These are phyloP conservation scores for Funneliformis geosporum DNA, from an alignment of 192 early-diverging fungal genomes.

Conservation along the genomic window DNA sequence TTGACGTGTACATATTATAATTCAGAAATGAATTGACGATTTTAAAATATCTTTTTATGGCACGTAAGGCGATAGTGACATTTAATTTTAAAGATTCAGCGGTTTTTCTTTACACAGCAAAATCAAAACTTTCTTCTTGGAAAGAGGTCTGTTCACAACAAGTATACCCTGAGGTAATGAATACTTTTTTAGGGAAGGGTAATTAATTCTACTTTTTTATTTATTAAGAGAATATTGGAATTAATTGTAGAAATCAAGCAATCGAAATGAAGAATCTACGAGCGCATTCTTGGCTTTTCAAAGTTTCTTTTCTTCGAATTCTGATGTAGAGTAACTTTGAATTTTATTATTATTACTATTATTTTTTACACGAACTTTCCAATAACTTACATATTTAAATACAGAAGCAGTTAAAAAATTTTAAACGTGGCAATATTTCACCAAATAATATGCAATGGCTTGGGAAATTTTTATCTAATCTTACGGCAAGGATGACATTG, in stretches of 20 bases:
- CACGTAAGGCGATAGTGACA: constrained; percentile 37
- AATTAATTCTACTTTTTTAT: background rate
- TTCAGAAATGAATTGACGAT: constrained; percentile 40
- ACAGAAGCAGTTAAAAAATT: constrained; percentile 25
- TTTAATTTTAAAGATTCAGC: constrained; percentile 48
- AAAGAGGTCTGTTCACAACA: constrained; percentile 38
- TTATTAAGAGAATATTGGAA: background rate
- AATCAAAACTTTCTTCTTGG: constrained; percentile 42
- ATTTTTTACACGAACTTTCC: constrained; percentile 9
- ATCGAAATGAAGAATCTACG: constrained; percentile 26
- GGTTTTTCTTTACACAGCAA: constrained; percentile 39
- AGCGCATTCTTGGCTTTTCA: constrained; percentile 3
- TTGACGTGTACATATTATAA: background rate
- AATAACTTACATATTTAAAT: background rate
- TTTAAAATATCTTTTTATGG: constrained; percentile 34
- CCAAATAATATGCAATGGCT: constrained; percentile 45
- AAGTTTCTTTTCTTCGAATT: constrained; percentile 12
- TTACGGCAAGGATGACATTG: constrained; percentile 48
- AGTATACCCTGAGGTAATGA: constrained; percentile 41
- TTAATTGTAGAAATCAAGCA: constrained; percentile 28
- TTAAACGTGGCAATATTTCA: constrained; percentile 36
- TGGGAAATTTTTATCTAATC: constrained; percentile 35
- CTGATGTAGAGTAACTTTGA: no score
- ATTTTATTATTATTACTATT: background rate
- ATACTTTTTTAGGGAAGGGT: background rate